These are phyloP conservation scores for Blumeria graminis DNA, from an alignment of 2,329 filamentous ascomycete species.

Conservation along the genomic window DNA sequence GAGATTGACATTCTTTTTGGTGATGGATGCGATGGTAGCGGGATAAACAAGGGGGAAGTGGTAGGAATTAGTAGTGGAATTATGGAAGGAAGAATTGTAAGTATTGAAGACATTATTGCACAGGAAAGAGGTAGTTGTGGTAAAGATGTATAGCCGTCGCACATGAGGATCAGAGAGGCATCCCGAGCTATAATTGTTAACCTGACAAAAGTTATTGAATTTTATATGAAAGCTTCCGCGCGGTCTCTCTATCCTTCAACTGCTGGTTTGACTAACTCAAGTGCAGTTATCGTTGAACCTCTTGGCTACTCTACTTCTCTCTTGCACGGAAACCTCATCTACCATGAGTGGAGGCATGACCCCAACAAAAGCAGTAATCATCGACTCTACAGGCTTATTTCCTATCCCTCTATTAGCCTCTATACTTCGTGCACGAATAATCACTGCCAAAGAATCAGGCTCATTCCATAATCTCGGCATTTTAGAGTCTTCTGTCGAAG, in stretches of 20 bases:
- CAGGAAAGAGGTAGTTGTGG: neutral
- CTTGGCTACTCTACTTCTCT: conserved; percentile 9
- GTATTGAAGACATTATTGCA: conserved; percentile 3
- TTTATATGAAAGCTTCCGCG: neutral
- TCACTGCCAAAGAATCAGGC: neutral
- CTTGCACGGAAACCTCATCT: neutral
- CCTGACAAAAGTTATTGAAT: neutral
- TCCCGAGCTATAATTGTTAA: neutral
- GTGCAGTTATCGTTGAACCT: conserved; percentile 12
- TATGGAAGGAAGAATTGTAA: conserved; percentile 11
- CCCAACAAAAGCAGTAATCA: conserved; percentile 8
- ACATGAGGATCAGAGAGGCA: too few relatives aligned
- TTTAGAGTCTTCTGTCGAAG: neutral
- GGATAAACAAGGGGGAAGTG: conserved; percentile 7
- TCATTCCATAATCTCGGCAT: neutral
- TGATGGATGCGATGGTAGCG: conserved; percentile 3
- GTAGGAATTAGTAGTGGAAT: conserved; percentile 13
- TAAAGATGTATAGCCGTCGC: neutral
- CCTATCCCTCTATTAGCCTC: conserved; percentile 10
- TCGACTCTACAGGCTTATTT: conserved; percentile 14
- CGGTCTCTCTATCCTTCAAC: neutral
- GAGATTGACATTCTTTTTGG: too few relatives aligned
- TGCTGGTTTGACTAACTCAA: neutral
- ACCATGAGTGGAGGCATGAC: neutral
- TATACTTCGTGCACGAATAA: conserved; percentile 9